These are phyloP conservation scores for Odontarrhena argentea DNA, from an alignment of 345 rosid genomes.

Conservation along the genomic window DNA sequence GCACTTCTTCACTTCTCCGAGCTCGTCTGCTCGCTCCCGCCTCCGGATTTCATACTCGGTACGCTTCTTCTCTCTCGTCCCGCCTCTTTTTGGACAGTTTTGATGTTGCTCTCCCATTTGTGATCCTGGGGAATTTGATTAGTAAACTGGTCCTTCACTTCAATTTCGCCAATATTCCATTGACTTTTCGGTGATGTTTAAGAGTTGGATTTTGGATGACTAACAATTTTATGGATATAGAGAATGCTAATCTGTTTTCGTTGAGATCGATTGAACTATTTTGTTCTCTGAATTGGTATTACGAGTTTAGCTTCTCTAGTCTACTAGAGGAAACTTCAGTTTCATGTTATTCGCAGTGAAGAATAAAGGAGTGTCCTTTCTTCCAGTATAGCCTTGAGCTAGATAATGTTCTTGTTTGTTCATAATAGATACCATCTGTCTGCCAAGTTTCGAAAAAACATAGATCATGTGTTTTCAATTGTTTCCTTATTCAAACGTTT, in stretches of 20 bases:
- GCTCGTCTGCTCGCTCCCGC: conserved; percentile 65
- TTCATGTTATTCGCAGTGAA: not conserved
- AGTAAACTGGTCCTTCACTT: conserved; percentile 16
- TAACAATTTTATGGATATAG: not conserved
- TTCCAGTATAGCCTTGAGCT: not conserved
- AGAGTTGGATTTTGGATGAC: not conserved
- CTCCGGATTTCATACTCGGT: conserved; percentile 59
- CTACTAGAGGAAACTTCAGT: not conserved
- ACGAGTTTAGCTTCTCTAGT: not conserved
- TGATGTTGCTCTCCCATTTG: conserved; percentile 8
- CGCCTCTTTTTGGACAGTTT: not conserved
- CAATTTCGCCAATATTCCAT: conserved; percentile 16
- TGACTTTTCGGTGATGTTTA: conserved; percentile 33
- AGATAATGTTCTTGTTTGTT: conserved; percentile 5
- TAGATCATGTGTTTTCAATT: not conserved
- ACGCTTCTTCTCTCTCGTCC: conserved; percentile 16
- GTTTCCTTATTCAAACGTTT: not conserved
- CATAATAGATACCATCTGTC: not conserved
- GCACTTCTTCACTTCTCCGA: conserved; percentile 59
- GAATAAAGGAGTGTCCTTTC: conserved; percentile 3
- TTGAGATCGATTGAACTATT: conserved; percentile 5
- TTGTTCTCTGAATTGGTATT: not conserved
- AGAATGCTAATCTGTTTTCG: not conserved
- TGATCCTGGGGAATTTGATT: conserved; percentile 20
- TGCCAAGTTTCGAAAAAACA: not conserved